These are phyloP conservation scores for Vigna reflexopilosa DNA, from an alignment of 306 rosid species.

Conservation along the genomic window DNA sequence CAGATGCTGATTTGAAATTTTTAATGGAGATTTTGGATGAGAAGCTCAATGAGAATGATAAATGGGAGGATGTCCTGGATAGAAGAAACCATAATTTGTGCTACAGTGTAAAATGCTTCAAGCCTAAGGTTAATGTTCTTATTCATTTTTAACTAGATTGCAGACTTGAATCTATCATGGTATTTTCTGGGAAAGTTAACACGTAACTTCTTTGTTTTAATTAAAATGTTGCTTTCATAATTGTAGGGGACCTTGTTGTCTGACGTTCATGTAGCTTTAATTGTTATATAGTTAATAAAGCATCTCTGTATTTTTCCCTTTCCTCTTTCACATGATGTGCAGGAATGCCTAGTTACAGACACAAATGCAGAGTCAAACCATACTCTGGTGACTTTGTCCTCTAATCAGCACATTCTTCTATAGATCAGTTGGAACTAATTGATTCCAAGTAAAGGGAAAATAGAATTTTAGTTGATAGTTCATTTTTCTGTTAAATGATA, in stretches of 20 bases:
- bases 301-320: conserved; percentile 1
- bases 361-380: conserved; percentile 30
- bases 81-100: conserved; percentile 62
- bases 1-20: conserved; percentile 76
- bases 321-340: conserved; percentile 16
- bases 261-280: conserved; percentile 24
- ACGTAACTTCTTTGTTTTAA: conserved; percentile 7
- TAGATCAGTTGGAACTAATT: conserved; percentile 8
- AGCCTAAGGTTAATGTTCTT: conserved; percentile 71
- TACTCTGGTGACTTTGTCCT: conserved; percentile 7
- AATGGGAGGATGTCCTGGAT: conserved; percentile 80
- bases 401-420: conserved; percentile 7
- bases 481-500: conserved; percentile 33
- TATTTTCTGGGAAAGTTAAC: conserved; percentile 18
- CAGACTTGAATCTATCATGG: conserved; percentile 26
- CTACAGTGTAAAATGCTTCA: conserved; percentile 84
- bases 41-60: conserved; percentile 56
- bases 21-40: conserved; percentile 69
- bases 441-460: conserved; percentile 13
- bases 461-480: conserved; percentile 6
- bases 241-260: conserved; percentile 11
- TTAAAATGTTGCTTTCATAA: conserved; percentile 25
- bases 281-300: conserved; percentile 31
- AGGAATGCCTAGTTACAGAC: neutral
- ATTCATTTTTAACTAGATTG: conserved; percentile 14